Conservation (phyloP, 805 yeast species). For the Candida pseudofarinosa region DNA sequence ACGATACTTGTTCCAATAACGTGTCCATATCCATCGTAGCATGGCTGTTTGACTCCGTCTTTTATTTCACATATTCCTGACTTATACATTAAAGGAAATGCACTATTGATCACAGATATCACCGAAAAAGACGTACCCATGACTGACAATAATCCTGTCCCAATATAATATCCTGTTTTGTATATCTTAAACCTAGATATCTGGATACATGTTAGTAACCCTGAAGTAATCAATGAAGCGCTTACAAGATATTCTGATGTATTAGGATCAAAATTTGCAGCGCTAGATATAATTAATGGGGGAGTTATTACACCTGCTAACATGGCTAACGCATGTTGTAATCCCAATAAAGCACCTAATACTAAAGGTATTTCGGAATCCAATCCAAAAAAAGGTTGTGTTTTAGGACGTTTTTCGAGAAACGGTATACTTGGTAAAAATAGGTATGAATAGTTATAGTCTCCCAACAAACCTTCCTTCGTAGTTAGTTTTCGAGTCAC, state of each 20-base stretch:
- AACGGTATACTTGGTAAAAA: slow-evolving; percentile 83
- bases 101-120: slow-evolving; percentile 70
- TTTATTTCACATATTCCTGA: slow-evolving; percentile 47
- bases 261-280: slow-evolving; percentile 54
- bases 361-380: slow-evolving; percentile 78
- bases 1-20: slow-evolving; percentile 72
- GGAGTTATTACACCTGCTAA: slow-evolving; percentile 90
- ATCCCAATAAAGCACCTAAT: slow-evolving; percentile 72
- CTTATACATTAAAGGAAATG: slow-evolving; percentile 76
- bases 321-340: slow-evolving; percentile 88
- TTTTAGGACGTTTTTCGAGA: slow-evolving; percentile 37
- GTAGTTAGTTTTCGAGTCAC: slow-evolving; percentile 53
- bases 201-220: slow-evolving; percentile 55
- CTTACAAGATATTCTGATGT: slow-evolving; percentile 35
- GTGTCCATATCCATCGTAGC: slow-evolving; percentile 91
- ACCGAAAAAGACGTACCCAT: slow-evolving; percentile 92
- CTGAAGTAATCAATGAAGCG: slow-evolving; percentile 37
- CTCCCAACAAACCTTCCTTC: slow-evolving; percentile 79
- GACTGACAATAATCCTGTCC: slow-evolving; percentile 85
- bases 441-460: slow-evolving; percentile 73
- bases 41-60: slow-evolving; percentile 66
- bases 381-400: slow-evolving; percentile 81
- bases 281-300: slow-evolving; percentile 63
- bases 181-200: slow-evolving; percentile 74
- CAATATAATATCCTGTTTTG: slow-evolving; percentile 70